Evolutionary conservation across 1,284 basidiomycete species (phyloP), one percentile per base, ranked within the genome.

Genomic region (Marasmius fiardii): DNA sequence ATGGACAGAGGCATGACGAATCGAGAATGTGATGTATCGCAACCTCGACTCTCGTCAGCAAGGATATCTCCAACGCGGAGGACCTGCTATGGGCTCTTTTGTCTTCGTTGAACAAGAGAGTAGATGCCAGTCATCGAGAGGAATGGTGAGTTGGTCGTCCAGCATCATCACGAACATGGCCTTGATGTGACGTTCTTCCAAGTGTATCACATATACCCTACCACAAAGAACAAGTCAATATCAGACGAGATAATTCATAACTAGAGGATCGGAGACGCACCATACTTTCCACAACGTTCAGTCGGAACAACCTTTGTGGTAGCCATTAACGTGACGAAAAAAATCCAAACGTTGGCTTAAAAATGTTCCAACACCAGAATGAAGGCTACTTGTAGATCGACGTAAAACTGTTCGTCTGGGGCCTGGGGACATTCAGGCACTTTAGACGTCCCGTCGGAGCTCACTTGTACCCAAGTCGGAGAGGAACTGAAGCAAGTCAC

Each of bases 131-230:
- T 2, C 26, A 7, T 26, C 24, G 28, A 31, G 2, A 33, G 24
- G 16, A n/a, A 49, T 33, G 14, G 26, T 31, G 10, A 49, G 47
- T 12, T 33, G 12, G 31, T 49, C 47, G 18, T 49, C 47, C 3
- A 49, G 47, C 47, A 49, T 31, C 47, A 49, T 49, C 12, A 11
- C 18, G 28, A 49, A 33, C 47, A 49, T 49, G 14, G 26, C 33
- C n/a, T 33, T n/a, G 23, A 49, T 49, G 28, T 49, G 47, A 14
- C 33, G 7, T 31, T 23, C 47, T 49, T 33, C 47, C 8, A 49
- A 26, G 47, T 31, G 31, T 26, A 49, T 49, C 16, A 14, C n/a
- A 8, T 49, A 12, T 23, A 33, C 47, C 47, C 47, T 49, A 41
- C 20, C 1, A n/a, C n/a, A n/a, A n/a, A n/a, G n/a, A n/a, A n/a